phyloP scores from a whole-genome alignment of 805 yeast genomes.

The Candida insectorum region DNA sequence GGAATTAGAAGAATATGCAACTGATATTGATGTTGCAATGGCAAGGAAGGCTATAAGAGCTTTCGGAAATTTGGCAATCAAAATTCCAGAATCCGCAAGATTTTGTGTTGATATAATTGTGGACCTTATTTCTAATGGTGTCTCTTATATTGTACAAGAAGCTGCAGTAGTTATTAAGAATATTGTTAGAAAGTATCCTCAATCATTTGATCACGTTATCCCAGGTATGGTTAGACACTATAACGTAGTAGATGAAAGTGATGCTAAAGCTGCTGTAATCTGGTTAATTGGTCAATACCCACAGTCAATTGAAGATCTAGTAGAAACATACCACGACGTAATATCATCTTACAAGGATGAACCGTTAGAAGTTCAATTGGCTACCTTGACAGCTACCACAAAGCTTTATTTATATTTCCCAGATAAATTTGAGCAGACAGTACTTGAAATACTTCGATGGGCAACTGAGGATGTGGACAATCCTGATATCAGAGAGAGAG shows the following conservation, averaged over 20 bases:
- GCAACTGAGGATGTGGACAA: conserved; percentile 74
- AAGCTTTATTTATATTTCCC: conserved; percentile 64
- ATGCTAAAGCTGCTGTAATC: conserved; percentile 70
- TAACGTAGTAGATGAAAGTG: conserved; percentile 63
- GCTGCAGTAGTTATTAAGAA: conserved; percentile 72
- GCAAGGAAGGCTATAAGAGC: conserved; percentile 86
- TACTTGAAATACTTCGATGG: conserved; percentile 56
- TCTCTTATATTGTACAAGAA: conserved; percentile 77
- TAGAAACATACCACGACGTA: conserved; percentile 21
- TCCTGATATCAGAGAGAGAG: conserved; percentile 86
- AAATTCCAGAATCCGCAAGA: conserved; percentile 58
- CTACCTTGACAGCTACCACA: conserved; percentile 69
- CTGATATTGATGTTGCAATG: conserved; percentile 83
- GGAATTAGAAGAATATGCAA: conserved; percentile 82
- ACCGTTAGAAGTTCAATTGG: conserved; percentile 67
- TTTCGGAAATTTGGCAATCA: conserved; percentile 84
- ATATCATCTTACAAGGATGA: conserved; percentile 55
- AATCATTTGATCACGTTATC: conserved; percentile 39
- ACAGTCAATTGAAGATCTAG: conserved; percentile 35
- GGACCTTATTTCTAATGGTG: conserved; percentile 59
- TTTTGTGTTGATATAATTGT: conserved; percentile 62
- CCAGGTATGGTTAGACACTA: conserved; percentile 27
- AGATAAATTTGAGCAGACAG: conserved; percentile 48
- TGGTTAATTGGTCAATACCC: conserved; percentile 85
- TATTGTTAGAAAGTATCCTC: conserved; percentile 73